Conservation (phyloP, 1,284 basidiomycete genomes). For the Polyporus tsugae region DNA sequence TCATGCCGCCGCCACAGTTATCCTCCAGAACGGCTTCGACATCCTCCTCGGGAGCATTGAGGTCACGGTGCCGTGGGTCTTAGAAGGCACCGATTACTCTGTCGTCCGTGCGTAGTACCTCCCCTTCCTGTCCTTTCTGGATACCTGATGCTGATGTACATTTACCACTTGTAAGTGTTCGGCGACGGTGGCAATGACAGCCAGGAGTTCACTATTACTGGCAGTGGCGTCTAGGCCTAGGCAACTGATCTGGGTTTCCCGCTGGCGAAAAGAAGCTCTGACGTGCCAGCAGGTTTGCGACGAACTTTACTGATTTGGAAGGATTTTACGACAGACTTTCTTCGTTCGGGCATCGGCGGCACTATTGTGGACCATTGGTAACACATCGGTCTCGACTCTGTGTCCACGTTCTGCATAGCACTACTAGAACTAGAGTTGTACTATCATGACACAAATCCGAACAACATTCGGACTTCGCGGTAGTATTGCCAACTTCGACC, state of each 20-base stretch:
- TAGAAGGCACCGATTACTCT: slow-evolving; percentile 26
- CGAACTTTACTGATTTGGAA: too few relatives aligned
- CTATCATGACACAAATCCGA: too few relatives aligned
- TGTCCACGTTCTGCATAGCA: too few relatives aligned
- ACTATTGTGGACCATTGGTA: too few relatives aligned
- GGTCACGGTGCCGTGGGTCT: slow-evolving; percentile 27
- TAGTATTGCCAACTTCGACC: too few relatives aligned
- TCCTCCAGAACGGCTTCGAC: slow-evolving; percentile 28
- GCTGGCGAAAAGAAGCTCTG: too few relatives aligned
- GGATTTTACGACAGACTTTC: too few relatives aligned
- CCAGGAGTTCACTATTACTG: slow-evolving; percentile 30
- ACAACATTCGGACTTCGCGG: too few relatives aligned
- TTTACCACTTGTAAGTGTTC: slow-evolving; percentile 26
- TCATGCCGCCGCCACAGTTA: slow-evolving; percentile 15
- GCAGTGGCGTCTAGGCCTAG: neutral
- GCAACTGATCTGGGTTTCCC: neutral
- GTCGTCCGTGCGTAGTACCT: slow-evolving; percentile 21
- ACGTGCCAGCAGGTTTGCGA: too few relatives aligned
- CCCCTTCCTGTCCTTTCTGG: neutral
- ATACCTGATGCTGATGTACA: neutral
- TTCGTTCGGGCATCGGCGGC: too few relatives aligned
- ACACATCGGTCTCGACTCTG: too few relatives aligned
- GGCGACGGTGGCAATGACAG: slow-evolving; percentile 38
- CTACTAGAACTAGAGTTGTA: too few relatives aligned
- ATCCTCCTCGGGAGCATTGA: slow-evolving; percentile 26